Evolutionary conservation across 1,139 yeast species (phyloP), one percentile per base, ranked within the genome.

Genomic region (Yamadazyma friedrichii): DNA sequence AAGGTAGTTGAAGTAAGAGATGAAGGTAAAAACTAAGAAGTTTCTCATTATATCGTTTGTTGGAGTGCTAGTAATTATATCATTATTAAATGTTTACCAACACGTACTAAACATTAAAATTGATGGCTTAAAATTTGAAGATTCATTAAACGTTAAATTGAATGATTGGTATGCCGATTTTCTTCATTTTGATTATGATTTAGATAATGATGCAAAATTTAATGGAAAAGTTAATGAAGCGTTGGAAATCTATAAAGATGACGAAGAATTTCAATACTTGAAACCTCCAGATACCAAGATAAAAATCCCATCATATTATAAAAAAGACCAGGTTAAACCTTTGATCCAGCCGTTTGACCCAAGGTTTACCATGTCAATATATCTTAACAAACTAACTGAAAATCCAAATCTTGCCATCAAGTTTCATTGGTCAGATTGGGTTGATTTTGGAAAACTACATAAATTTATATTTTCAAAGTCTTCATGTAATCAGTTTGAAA

Each of bases 381-480:
- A 74, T 52, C 61, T 35, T 3, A 10, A 28, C 6, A 15, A 31
- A 10, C 15, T 35, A 4, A 12, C n/a, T 11, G 32, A 35, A 20
- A 20, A 20, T 12, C 12, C 26, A 3, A 31, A 38, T 9, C 32
- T 39, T n/a, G 40, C 46, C 12, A 42, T 65, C 9, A 59, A 64
- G 4, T 70, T 70, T 46, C 71, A 68, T 52, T 70, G 76, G 76
- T 54, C 65, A 20, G 76, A 70, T 48, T 70, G 75, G 75, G 59
- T 63, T 3, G 72, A 70, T 49, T 44, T 67, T 38, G 51, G 65
- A 6, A 52, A 50, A 25, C 49, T 69, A 26, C 47, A 62, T 41
- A 53, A 56, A 45, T 56, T 58, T 42, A 48, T 66, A n/a, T 48
- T 59, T 17, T 42, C 42, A 9, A 39, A 48, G 24, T 44, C 44